phyloP scores from a whole-genome alignment of 495 filamentous ascomycete genomes.

The Aspergillus ellipticus region DNA sequence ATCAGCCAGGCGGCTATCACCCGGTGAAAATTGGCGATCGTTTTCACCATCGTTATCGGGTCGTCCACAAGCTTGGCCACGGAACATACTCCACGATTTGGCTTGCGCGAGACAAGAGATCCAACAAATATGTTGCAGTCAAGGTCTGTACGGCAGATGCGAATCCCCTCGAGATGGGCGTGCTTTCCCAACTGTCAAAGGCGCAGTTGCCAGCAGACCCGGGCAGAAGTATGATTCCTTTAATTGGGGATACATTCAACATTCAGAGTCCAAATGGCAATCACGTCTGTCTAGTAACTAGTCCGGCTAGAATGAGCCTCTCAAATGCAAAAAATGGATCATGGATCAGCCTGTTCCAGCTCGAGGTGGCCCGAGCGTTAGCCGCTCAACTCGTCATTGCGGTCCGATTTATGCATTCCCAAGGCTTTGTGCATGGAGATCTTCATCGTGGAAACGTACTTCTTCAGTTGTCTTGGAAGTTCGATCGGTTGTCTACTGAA shows the following conservation, averaged over 20 bases:
- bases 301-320: conserved; percentile 28
- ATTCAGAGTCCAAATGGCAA: conserved; percentile 41
- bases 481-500: conserved; percentile 21
- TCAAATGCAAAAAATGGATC: conserved; percentile 27
- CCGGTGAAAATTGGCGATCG: conserved; percentile 33
- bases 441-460: conserved; percentile 34
- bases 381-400: conserved; percentile 35
- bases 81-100: conserved; percentile 34
- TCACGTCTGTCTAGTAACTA: conserved; percentile 38
- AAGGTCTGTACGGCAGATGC: conserved; percentile 32
- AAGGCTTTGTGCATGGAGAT: conserved; percentile 33
- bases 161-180: conserved; percentile 21
- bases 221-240: conserved; percentile 26
- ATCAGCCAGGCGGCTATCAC: conserved; percentile 30
- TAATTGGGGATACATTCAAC: conserved; percentile 38
- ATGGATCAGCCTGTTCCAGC: conserved; percentile 31
- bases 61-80: conserved; percentile 36
- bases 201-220: conserved; percentile 12
- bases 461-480: conserved; percentile 15
- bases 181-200: conserved; percentile 24
- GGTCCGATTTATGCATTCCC: conserved; percentile 29
- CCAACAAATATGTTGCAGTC: conserved; percentile 27
- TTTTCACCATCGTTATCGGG: conserved; percentile 31
- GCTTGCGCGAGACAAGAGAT: conserved; percentile 29
- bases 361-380: conserved; percentile 38